These are phyloP conservation scores for Corylus americana DNA, from an alignment of 306 rosid species.

Conservation along the genomic window DNA sequence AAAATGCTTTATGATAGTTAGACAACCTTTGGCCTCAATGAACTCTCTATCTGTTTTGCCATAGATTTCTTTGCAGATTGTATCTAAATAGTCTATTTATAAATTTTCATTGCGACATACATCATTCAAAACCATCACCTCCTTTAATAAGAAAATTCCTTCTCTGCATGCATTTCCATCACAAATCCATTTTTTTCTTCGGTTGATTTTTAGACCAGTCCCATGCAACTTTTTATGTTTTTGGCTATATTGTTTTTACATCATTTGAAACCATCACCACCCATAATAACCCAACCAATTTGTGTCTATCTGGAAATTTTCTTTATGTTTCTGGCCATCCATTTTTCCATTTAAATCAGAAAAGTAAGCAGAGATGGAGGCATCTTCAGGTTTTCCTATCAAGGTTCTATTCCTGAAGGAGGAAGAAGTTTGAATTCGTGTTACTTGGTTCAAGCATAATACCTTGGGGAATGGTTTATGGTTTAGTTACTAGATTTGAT, in stretches of 20 bases:
- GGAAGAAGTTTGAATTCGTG: background rate
- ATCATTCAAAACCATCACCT: background rate
- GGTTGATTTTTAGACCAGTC: background rate
- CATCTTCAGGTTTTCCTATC: background rate
- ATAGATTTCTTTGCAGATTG: background rate
- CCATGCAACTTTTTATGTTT: background rate
- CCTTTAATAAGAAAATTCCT: background rate
- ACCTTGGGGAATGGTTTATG: background rate
- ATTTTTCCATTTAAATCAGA: background rate
- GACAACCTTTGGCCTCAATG: background rate
- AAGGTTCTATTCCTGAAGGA: background rate
- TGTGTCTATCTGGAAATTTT: background rate
- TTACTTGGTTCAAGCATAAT: background rate
- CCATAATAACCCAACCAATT: background rate
- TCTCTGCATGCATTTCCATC: background rate
- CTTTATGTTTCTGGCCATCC: background rate
- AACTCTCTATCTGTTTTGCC: background rate
- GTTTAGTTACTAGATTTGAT: background rate
- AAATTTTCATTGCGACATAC: background rate
- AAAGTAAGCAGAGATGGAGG: background rate
- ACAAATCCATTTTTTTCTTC: background rate
- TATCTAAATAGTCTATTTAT: background rate
- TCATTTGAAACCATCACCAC: background rate
- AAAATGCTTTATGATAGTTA: background rate
- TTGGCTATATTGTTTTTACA: too few species aligned